Evolutionary conservation across 2,329 filamentous ascomycete genomes (phyloP).

Genomic region (Dactylonectria macrodidyma): DNA sequence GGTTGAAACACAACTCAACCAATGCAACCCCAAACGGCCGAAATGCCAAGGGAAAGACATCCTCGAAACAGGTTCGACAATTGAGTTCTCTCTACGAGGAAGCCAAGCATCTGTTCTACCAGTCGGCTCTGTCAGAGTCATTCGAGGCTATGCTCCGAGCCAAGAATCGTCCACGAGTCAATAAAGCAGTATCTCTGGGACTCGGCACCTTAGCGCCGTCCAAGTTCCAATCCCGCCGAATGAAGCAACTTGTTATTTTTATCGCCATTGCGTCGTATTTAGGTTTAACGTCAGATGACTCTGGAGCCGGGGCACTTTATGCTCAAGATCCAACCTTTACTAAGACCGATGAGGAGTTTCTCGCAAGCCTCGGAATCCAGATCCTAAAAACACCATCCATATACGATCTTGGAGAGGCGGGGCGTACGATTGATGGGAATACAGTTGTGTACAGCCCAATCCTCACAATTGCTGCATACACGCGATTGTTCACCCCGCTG

Average conservation of each 20-base stretch:
- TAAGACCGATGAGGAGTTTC: conserved; percentile 38
- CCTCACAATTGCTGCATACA: conserved; percentile 44
- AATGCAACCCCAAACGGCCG: background rate
- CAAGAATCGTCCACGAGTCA: conserved; percentile 38
- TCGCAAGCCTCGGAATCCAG: conserved; percentile 33
- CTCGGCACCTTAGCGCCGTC: conserved; percentile 39
- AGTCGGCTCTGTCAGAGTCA: conserved; percentile 33
- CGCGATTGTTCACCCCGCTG: conserved; percentile 24
- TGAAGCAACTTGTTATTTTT: conserved; percentile 44
- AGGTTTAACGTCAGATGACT: background rate
- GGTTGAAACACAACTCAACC: background rate
- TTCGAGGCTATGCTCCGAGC: conserved; percentile 39
- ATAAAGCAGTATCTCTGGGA: conserved; percentile 38
- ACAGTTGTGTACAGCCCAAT: conserved; percentile 46
- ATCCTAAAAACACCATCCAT: conserved; percentile 39
- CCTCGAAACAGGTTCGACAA: conserved; percentile 37
- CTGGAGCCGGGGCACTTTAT: conserved; percentile 23
- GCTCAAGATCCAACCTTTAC: conserved; percentile 46
- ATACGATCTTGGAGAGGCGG: conserved; percentile 40
- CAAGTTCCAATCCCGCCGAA: conserved; percentile 42
- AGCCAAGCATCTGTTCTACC: conserved; percentile 29
- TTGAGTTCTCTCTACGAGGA: conserved; percentile 35
- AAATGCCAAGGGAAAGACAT: conserved; percentile 5
- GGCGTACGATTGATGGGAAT: conserved; percentile 38
- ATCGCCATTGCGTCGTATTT: conserved; percentile 39